These are phyloP conservation scores for Aquilaria yunnanensis DNA, from an alignment of 345 rosid genomes.

Conservation along the genomic window DNA sequence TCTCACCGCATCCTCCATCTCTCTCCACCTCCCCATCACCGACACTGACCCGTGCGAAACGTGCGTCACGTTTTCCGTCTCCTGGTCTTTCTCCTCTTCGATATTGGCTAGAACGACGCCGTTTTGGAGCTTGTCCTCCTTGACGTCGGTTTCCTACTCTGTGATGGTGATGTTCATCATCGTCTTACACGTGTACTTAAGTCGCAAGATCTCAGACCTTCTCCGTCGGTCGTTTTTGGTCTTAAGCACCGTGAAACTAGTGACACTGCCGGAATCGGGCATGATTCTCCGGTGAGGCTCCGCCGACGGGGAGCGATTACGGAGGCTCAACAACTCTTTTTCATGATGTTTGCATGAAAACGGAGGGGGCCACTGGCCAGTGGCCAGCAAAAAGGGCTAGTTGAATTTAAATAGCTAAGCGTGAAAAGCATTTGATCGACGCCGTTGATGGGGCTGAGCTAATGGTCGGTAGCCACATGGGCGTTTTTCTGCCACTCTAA, in stretches of 20 bases:
- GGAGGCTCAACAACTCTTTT: not conserved
- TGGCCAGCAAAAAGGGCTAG: not conserved
- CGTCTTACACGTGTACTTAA: slow-evolving; percentile 22
- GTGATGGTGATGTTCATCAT: slow-evolving; percentile 8
- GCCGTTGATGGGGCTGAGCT: slow-evolving; percentile 17
- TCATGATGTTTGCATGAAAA: slow-evolving; percentile 20
- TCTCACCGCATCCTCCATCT: slow-evolving; percentile 63
- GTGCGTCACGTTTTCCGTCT: not conserved
- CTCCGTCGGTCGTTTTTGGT: slow-evolving; percentile 26
- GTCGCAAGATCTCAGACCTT: slow-evolving; percentile 21
- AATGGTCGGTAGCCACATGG: slow-evolving; percentile 33
- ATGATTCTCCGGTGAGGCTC: slow-evolving; percentile 1
- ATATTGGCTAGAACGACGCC: slow-evolving; percentile 18
- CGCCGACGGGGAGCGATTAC: not conserved
- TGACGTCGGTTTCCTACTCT: not conserved
- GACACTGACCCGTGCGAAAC: slow-evolving; percentile 40
- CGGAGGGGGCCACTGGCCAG: not conserved
- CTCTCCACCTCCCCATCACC: slow-evolving; percentile 54
- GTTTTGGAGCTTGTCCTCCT: slow-evolving; percentile 8
- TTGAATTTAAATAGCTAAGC: not conserved
- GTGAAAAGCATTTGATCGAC: slow-evolving; percentile 13
- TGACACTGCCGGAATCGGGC: slow-evolving; percentile 12
- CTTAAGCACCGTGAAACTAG: slow-evolving; percentile 12
- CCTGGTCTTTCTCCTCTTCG: slow-evolving; percentile 2
- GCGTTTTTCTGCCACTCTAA: not conserved